Percentiles rank a stretch among this genome's conserved stretches.
phyloP scores from a whole-genome alignment of 306 rosid species.

The Cicer arietinum region DNA sequence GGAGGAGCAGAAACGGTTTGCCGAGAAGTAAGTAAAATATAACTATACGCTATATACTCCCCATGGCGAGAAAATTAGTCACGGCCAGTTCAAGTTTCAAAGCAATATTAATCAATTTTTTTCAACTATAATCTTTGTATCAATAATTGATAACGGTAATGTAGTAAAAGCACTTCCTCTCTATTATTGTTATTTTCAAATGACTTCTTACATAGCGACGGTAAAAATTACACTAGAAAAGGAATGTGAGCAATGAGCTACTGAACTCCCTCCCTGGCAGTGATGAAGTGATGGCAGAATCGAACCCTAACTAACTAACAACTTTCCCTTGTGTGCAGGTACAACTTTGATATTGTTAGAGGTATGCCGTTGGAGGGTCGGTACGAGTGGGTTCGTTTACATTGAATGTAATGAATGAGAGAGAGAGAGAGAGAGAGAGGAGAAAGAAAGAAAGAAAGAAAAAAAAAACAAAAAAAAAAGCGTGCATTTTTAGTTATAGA shows the following conservation, averaged over 20 bases:
- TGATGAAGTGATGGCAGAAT: slow-evolving; percentile 32
- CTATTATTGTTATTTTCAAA: too few species aligned
- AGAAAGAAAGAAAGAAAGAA: neutral
- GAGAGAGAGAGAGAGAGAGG: slow-evolving; percentile 4
- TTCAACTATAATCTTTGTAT: too few species aligned
- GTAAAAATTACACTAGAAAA: slow-evolving; percentile 48
- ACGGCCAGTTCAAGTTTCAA: too few species aligned
- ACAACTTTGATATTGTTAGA: slow-evolving; percentile 86
- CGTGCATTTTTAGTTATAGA: slow-evolving; percentile 16
- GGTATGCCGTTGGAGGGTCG: slow-evolving; percentile 91
- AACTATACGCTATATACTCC: neutral
- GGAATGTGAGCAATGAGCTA: slow-evolving; percentile 32
- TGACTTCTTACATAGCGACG: too few species aligned
- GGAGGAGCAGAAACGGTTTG: slow-evolving; percentile 72
- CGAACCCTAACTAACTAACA: slow-evolving; percentile 68
- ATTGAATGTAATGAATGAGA: slow-evolving; percentile 58
- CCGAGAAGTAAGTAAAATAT: slow-evolving; percentile 67
- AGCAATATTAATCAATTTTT: too few species aligned
- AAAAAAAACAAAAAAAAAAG: neutral
- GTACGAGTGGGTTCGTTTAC: slow-evolving; percentile 84
- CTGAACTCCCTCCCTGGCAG: too few species aligned
- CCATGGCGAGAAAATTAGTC: too few species aligned
- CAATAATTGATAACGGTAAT: too few species aligned
- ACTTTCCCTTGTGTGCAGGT: slow-evolving; percentile 63
- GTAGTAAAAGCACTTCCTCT: too few species aligned